These are phyloP conservation scores for Phlegmacium glaucopus DNA, from an alignment of 768 basidiomycete genomes.

Conservation along the genomic window DNA sequence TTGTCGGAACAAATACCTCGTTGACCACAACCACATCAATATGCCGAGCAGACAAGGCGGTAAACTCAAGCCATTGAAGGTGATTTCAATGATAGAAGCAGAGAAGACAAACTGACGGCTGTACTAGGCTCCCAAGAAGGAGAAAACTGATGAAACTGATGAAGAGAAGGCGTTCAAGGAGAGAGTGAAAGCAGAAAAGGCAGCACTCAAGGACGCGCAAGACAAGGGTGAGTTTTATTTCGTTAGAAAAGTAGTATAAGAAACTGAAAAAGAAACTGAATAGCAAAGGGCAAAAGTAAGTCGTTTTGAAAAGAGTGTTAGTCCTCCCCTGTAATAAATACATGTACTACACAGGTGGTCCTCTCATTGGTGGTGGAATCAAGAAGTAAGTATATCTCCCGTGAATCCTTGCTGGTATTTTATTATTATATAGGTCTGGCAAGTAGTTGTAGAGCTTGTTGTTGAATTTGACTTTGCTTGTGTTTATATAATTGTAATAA, in stretches of 20 bases:
- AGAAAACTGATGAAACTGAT: conserved; percentile 66
- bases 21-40: conserved; percentile 10
- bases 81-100: conserved; percentile 16
- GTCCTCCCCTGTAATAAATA: too few relatives aligned
- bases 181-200: conserved; percentile 73
- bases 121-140: conserved; percentile 80
- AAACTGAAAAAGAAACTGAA: too few relatives aligned
- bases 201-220: conserved; percentile 66
- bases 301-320: neutral
- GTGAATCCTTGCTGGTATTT: neutral
- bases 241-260: neutral
- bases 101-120: conserved; percentile 2
- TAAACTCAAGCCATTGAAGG: conserved; percentile 88
- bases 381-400: conserved; percentile 68
- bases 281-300: neutral
- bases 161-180: conserved; percentile 73
- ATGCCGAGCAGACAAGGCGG: conserved; percentile 78
- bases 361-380: conserved; percentile 70
- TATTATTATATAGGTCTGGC: conserved; percentile 47
- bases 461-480: conserved; percentile 29
- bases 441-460: conserved; percentile 51
- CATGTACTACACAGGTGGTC: conserved; percentile 46
- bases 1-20: conserved; percentile 1
- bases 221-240: conserved; percentile 57
- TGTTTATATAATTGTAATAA: conserved; percentile 33